Conservation (phyloP, 495 filamentous ascomycete species). For the Penicillium simplicissimum region DNA sequence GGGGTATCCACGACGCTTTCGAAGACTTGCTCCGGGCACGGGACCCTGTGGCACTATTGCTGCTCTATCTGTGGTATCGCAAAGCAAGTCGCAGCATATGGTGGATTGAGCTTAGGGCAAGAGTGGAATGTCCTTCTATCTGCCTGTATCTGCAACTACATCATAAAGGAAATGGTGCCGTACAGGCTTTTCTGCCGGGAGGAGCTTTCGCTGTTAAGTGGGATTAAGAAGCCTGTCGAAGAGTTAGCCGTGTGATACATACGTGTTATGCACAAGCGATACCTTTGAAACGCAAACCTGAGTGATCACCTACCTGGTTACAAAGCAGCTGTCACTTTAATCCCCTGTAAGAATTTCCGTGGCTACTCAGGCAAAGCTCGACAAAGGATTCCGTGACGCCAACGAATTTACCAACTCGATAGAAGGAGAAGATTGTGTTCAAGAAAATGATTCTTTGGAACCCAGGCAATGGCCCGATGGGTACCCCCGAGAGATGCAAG, state of each 20-base stretch:
- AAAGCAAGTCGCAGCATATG: constrained; percentile 41
- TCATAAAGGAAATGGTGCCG: constrained; percentile 22
- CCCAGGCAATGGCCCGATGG: constrained; percentile 7
- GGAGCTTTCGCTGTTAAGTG: constrained; percentile 15
- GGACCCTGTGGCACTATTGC: constrained; percentile 45
- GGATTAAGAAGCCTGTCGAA: constrained; percentile 1
- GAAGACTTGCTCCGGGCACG: constrained; percentile 33
- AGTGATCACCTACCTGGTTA: too few relatives aligned
- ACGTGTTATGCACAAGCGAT: too few relatives aligned
- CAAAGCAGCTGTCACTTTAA: too few relatives aligned
- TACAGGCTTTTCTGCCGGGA: constrained; percentile 33
- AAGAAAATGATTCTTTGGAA: constrained; percentile 3
- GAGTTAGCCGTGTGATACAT: too few relatives aligned
- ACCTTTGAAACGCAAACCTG: too few relatives aligned
- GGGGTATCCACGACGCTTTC: constrained; percentile 31
- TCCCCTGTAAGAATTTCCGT: too few relatives aligned
- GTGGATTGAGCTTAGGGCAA: constrained; percentile 46
- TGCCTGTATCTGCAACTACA: constrained; percentile 37
- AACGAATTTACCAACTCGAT: too few relatives aligned
- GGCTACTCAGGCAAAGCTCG: too few relatives aligned
- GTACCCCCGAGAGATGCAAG: constrained; percentile 24
- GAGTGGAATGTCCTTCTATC: constrained; percentile 47
- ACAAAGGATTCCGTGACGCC: too few relatives aligned
- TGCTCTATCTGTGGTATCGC: constrained; percentile 50
- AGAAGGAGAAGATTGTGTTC: background rate